These are phyloP conservation scores for Podospora conica DNA, from an alignment of 495 filamentous ascomycete species.

Conservation along the genomic window DNA sequence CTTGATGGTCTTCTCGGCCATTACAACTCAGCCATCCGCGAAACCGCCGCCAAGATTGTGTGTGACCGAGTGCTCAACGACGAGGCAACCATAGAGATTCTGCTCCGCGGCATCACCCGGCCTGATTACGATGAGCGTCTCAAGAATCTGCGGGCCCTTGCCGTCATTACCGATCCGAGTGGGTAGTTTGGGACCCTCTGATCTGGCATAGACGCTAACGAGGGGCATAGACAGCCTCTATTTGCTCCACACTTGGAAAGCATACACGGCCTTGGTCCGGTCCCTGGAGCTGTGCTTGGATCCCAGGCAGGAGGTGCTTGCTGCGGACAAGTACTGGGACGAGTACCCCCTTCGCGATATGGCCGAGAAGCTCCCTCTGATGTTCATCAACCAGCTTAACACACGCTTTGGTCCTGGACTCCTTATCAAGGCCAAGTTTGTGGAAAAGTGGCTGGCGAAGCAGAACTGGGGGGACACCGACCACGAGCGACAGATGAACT, in stretches of 20 bases:
- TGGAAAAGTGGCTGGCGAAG: constrained; percentile 51
- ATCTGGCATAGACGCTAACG: background rate
- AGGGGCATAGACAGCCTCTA: constrained; percentile 22
- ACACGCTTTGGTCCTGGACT: constrained; percentile 35
- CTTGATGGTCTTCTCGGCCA: constrained; percentile 47
- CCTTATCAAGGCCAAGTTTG: constrained; percentile 44
- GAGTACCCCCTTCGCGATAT: constrained; percentile 49
- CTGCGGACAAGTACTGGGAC: constrained; percentile 40
- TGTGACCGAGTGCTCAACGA: constrained; percentile 49
- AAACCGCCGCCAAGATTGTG: constrained; percentile 46
- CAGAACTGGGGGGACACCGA: constrained; percentile 48
- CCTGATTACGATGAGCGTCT: constrained; percentile 46
- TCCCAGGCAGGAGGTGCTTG: constrained; percentile 42
- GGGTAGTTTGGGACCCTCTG: constrained; percentile 4
- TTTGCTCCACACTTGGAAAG: constrained; percentile 35
- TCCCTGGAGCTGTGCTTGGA: constrained; percentile 47
- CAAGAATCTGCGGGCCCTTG: constrained; percentile 42
- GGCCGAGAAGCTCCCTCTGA: constrained; percentile 45
- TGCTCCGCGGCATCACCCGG: constrained; percentile 47
- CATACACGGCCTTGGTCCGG: constrained; percentile 47
- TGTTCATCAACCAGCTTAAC: constrained; percentile 41
- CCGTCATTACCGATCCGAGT: constrained; percentile 29
- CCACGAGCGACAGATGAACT: constrained; percentile 41
- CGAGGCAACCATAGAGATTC: constrained; percentile 29
- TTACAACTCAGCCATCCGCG: constrained; percentile 48